Evolutionary conservation across 495 filamentous ascomycete genomes (phyloP).

Genomic region (Xylona heveae): DNA sequence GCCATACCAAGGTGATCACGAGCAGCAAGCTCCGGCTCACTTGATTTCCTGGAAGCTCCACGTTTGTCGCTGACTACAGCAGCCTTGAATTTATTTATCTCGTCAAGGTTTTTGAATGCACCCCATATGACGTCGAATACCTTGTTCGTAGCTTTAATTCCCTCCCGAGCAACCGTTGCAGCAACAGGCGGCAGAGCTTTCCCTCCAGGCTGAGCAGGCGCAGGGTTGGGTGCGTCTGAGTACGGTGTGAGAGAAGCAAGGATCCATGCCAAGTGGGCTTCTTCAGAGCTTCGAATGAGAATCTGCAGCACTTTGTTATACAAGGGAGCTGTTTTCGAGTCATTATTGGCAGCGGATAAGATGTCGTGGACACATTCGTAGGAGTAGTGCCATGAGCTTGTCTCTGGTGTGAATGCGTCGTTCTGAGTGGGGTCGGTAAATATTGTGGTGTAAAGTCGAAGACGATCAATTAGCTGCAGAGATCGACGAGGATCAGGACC

Average conservation of each 20-base stretch:
- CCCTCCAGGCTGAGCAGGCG: slow-evolving; percentile 17
- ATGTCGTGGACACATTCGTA: slow-evolving; percentile 24
- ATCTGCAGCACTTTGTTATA: too few relatives aligned
- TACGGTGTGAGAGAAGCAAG: slow-evolving; percentile 59
- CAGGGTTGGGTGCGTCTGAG: slow-evolving; percentile 29
- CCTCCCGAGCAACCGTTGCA: slow-evolving; percentile 43
- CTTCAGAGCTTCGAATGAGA: slow-evolving; percentile 35
- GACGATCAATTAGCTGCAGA: slow-evolving; percentile 48
- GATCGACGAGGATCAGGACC: slow-evolving; percentile 47
- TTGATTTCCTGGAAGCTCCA: too few relatives aligned
- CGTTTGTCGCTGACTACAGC: slow-evolving; percentile 16
- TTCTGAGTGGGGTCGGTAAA: slow-evolving; percentile 42
- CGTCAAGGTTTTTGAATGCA: slow-evolving; percentile 31
- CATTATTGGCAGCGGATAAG: slow-evolving; percentile 20
- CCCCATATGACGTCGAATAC: slow-evolving; percentile 39
- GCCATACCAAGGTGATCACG: slow-evolving; percentile 46
- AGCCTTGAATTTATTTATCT: slow-evolving; percentile 39
- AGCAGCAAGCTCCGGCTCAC: not conserved
- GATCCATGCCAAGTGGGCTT: slow-evolving; percentile 51
- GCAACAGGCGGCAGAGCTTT: slow-evolving; percentile 29
- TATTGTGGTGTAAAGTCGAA: slow-evolving; percentile 58
- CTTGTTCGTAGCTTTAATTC: slow-evolving; percentile 61
- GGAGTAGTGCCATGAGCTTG: slow-evolving; percentile 20
- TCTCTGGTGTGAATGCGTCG: slow-evolving; percentile 9
- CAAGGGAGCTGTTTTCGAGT: slow-evolving; percentile 22